Conservation (phyloP, 257 asterid species). For the Solanum boliviense region DNA sequence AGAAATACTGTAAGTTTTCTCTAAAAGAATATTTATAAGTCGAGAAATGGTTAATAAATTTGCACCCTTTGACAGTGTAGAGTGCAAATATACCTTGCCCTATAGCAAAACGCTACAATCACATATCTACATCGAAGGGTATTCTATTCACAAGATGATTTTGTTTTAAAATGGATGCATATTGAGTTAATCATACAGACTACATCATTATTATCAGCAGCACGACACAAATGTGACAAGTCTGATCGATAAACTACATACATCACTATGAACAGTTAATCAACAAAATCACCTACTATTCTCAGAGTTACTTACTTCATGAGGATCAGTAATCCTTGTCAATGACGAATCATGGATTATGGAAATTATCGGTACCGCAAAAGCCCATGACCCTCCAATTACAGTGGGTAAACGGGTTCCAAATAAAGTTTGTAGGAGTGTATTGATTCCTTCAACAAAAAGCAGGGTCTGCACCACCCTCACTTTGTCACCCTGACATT, state of each 20-base stretch:
- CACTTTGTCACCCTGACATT: constrained; percentile 67
- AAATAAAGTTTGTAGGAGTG: constrained; percentile 77
- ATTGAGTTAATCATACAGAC: neutral
- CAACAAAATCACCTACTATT: neutral
- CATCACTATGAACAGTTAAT: neutral
- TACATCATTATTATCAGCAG: neutral
- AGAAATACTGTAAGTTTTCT: neutral
- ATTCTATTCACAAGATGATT: neutral
- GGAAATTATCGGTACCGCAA: constrained; percentile 76
- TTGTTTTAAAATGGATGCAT: neutral
- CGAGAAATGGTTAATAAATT: neutral
- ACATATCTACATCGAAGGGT: neutral
- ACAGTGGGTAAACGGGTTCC: constrained; percentile 92
- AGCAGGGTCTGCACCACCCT: constrained; percentile 88
- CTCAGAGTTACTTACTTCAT: constrained; percentile 30
- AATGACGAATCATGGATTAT: constrained; percentile 79
- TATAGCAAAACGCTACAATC: neutral
- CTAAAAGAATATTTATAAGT: neutral
- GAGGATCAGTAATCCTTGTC: constrained; percentile 63
- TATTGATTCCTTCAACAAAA: constrained; percentile 82
- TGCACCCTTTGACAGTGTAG: neutral
- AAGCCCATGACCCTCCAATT: constrained; percentile 99
- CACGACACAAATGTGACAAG: neutral
- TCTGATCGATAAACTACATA: neutral
- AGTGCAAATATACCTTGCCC: neutral